Percentiles rank a stretch among this genome's conserved stretches.
Evolutionary conservation across 2,329 filamentous ascomycete species (phyloP).

Genomic region (Helminthosporium solani): DNA sequence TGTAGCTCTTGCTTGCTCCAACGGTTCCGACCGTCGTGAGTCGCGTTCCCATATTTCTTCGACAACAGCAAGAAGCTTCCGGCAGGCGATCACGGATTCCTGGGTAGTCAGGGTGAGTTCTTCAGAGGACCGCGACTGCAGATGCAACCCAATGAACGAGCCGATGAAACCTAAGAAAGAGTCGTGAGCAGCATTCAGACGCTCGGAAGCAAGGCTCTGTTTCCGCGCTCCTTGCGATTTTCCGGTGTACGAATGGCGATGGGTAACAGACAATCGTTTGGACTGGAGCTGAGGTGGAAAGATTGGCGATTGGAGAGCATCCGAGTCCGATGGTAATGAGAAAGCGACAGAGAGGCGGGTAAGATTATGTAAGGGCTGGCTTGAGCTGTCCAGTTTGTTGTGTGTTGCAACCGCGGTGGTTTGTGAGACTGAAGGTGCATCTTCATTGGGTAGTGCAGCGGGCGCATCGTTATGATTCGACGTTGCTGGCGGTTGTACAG

Average conservation of each 20-base stretch:
- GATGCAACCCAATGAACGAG: slow-evolving; percentile 88
- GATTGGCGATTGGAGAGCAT: slow-evolving; percentile 34
- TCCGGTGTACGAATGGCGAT: slow-evolving; percentile 75
- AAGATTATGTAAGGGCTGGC: slow-evolving; percentile 33
- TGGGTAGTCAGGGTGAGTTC: slow-evolving; percentile 81
- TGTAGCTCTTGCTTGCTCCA: slow-evolving; percentile 68
- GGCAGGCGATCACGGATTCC: slow-evolving; percentile 79
- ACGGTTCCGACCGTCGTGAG: slow-evolving; percentile 62
- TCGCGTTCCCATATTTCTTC: slow-evolving; percentile 81
- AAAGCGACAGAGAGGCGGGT: slow-evolving; percentile 39
- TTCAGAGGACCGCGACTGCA: slow-evolving; percentile 86
- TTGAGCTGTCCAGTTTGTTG: slow-evolving; percentile 29
- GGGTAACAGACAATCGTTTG: slow-evolving; percentile 59
- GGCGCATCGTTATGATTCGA: slow-evolving; percentile 26
- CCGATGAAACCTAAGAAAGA: slow-evolving; percentile 86
- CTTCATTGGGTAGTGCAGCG: slow-evolving; percentile 49
- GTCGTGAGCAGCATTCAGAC: slow-evolving; percentile 78
- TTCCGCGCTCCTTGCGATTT: slow-evolving; percentile 63
- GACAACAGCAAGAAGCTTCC: slow-evolving; percentile 74
- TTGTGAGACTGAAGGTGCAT: slow-evolving; percentile 34
- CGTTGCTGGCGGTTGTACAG: slow-evolving; percentile 30
- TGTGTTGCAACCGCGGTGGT: slow-evolving; percentile 29
- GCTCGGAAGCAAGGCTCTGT: slow-evolving; percentile 78
- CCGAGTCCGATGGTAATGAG: slow-evolving; percentile 41
- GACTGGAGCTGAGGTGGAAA: slow-evolving; percentile 29